Evolutionary conservation across 257 asterid genomes (phyloP).

Genomic region (Perilla frutescens): DNA sequence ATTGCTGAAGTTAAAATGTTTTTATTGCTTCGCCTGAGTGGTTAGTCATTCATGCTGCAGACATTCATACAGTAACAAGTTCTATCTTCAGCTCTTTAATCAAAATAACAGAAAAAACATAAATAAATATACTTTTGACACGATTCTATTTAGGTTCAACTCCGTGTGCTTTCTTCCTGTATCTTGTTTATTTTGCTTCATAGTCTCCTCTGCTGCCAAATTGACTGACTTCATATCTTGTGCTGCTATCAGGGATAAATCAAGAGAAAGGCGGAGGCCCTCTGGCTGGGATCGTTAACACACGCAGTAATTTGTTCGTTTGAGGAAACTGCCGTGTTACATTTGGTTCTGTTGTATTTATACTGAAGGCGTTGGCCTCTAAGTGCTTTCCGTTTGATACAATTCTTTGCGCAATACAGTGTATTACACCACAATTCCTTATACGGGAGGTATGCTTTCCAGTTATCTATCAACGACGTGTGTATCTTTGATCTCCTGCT

Average conservation of each 20-base stretch:
- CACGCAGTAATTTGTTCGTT: slow-evolving; percentile 16
- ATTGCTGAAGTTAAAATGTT: not conserved
- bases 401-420: slow-evolving; percentile 7
- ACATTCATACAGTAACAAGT: too few relatives aligned
- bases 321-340: slow-evolving; percentile 22
- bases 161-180: not conserved
- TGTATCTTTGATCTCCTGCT: not conserved
- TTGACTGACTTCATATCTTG: not conserved
- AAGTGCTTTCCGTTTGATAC: slow-evolving; percentile 28
- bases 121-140: too few relatives aligned
- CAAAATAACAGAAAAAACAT: not conserved
- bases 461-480: not conserved
- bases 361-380: slow-evolving; percentile 29
- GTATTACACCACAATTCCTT: slow-evolving; percentile 13
- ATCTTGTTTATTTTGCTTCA: not conserved
- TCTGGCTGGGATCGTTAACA: slow-evolving; percentile 92
- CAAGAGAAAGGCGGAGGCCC: slow-evolving; percentile 89
- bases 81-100: not conserved
- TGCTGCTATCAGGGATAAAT: slow-evolving; percentile 56
- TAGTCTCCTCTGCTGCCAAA: slow-evolving; percentile 10
- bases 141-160: not conserved
- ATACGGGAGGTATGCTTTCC: not conserved
- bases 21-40: not conserved
- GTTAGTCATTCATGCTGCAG: too few relatives aligned
- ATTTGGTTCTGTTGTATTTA: slow-evolving; percentile 34